Base-by-base conservation (phyloP, 768 basidiomycete genomes). In the Harrya chromipes region DNA sequence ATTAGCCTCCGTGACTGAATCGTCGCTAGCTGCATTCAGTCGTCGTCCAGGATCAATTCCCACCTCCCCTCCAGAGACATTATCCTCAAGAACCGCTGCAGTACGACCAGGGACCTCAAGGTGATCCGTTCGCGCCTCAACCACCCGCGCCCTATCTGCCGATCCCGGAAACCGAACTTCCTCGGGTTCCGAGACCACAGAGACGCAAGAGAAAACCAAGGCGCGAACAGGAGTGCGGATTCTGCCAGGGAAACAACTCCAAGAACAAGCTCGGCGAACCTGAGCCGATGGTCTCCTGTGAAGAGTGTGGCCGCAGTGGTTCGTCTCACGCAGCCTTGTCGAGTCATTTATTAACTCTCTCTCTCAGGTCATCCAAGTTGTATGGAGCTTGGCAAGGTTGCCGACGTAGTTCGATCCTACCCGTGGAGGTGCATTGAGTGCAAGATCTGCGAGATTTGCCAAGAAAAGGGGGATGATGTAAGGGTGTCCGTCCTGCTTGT, bases 391-490 rank as follows among this genome's bases (percentile, higher is more conserved):
- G 69, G 72, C 38, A 72, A 76, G 43, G 74, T 88, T 43, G 77
- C 76, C 16, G 76, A 82, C 35, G 73, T 77, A n/a, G 73, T 94
- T 43, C 74, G 77, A 49, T 74, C 76, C 23, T 94, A 94, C 65
- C 72, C 77, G 14, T 97, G 94, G 94, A 80, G 80, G 52, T 98
- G 94, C 64, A 78, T 83, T 31, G 90, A 94, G 56, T 97, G 94
- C 74, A 97, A 95, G 74, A 84, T 74, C 49, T 98, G 94, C 66
- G 90, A 94, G 71, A 73, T 91, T 48, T 97, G 94, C 64, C 70
- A 78, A 39, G 72, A 82, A 60, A 93, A 94, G 63, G 90, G 88
- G 19, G 87, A 92, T 68, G 92, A 94, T 69, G 94, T 95, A 70
- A 71, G 91, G 74, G 3, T 26, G 17, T 36, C 23, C 45, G 44